Evolutionary conservation across 116 monocot genomes (phyloP).

Genomic region (Dioscorea cayenensis): DNA sequence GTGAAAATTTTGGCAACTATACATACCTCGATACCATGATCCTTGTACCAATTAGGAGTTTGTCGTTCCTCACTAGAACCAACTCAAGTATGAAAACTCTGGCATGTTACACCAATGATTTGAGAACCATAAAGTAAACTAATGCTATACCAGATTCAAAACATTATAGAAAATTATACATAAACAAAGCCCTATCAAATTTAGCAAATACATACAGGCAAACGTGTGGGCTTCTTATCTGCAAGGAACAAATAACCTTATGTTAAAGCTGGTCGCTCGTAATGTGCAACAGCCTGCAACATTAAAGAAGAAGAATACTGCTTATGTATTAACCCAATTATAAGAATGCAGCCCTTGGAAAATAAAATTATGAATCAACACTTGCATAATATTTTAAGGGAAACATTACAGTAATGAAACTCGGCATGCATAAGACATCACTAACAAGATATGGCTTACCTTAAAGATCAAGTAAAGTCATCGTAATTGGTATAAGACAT

Average conservation of each 20-base stretch:
- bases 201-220: conserved; percentile 46
- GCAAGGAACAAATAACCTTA: conserved; percentile 73
- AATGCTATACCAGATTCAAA: neutral
- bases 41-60: conserved; percentile 68
- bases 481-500: no score
- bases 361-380: no score
- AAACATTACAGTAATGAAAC: no score
- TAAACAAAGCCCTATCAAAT: neutral
- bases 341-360: no score
- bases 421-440: no score
- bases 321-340: no score
- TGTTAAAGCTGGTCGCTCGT: conserved; percentile 70
- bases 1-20: neutral
- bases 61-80: conserved; percentile 78
- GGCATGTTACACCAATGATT: neutral
- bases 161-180: neutral
- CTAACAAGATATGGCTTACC: no score
- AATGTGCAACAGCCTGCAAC: conserved; percentile 72
- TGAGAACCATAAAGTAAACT: conserved; percentile 2
- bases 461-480: no score
- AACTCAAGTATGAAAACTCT: conserved; percentile 88
- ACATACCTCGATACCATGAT: conserved; percentile 82
- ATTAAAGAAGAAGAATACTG: no score
- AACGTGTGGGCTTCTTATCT: conserved; percentile 72
- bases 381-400: no score